Evolutionary conservation across 306 rosid genomes (phyloP), one percentile per base, ranked within the genome.

Genomic region (Styphnolobium japonicum): DNA sequence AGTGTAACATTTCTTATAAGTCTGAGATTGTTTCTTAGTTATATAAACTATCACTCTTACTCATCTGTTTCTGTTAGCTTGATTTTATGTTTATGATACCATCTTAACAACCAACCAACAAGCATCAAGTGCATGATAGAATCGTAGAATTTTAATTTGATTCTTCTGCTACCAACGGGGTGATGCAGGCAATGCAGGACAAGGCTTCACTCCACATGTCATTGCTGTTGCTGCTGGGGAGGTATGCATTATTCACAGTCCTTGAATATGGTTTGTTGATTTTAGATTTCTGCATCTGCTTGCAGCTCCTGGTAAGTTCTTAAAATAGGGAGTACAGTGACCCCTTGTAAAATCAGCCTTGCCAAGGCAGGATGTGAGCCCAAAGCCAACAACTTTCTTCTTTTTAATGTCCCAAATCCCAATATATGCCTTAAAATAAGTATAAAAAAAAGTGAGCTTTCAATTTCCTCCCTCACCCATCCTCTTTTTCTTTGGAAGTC

Each of bases 121-220:
- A 42, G 6, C 45, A 14, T 58, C 9, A 37, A 67, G 31, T 73
- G 61, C 55, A 33, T 67, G 39, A 16, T 78, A 43, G 60, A 78
- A 25, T 67, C 29, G n/a, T 79, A 5, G 57, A 18, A 62, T 65
- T 72, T 64, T 86, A 70, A 72, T 72, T 72, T 48, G 63, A 55
- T 61, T 63, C 40, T 69, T 55, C 23, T 48, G 43, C 66, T 79
- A 67, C 62, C 43, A 19, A 42, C 72, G 82, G 82, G 78, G 66
- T 80, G 80, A 87, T 83, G 88, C 88, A 94, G 97, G 97, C 84
- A 91, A 88, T 86, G 82, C 87, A 51, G 98, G 95, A 52, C 97
- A 91, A 86, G 91, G 95, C 27, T 94, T 94, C 77, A 87, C 93
- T 16, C 94, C 96, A 2, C 91, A 94, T 85, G 93, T 94, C 52